Evolutionary conservation across 257 asterid species (phyloP), one percentile per base, ranked within the genome.

Genomic region (Thymus mandschuricus): DNA sequence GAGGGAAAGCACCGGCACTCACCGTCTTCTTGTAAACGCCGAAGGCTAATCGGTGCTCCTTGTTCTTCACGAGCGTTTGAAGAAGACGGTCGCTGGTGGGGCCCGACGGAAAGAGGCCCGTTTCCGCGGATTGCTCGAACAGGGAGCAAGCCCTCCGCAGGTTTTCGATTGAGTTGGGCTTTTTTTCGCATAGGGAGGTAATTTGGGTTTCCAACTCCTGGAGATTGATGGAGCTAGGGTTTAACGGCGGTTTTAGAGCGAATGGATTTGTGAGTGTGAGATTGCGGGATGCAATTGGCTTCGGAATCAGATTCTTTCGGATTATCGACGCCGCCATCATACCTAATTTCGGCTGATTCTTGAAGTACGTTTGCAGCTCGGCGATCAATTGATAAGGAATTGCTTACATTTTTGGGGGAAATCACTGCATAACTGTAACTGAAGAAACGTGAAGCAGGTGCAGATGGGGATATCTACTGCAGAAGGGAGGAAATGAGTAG

Each of bases 11-110:
- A 38, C 87, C 86, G 55, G 40, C 72, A 66, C 31, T 12, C 2
- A 71, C 79, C 83, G 84, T 79, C 81, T 76, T 78, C 78, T 46
- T 72, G 40, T 85, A 90, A 60, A 82, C 79, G 61, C 12, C 50
- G 21, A 78, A 72, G 28, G 87, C 86, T 82, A 76, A 72, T 21
- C 49, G 30, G 76, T 86, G 83, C 70, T 82, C 85, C 70, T 84
- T 84, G 15, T 79, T 83, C 86, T 82, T 88, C 57, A 81, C 88
- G 72, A 88, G 88, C 43, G 66, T 81, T 63, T 76, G 85, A 71
- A 88, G 28, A 33, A 90, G 86, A 72, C 64, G 65, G 66, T 86
- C 86, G 73, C 76, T 73, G 12, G 75, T 49, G 10, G 70, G 33
- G 50, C 62, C 79, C n/a, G 86, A 83, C 6, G 92, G 96, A 49